Conservation (phyloP, 2,329 filamentous ascomycete genomes). For the Blumeriella jaapii region DNA sequence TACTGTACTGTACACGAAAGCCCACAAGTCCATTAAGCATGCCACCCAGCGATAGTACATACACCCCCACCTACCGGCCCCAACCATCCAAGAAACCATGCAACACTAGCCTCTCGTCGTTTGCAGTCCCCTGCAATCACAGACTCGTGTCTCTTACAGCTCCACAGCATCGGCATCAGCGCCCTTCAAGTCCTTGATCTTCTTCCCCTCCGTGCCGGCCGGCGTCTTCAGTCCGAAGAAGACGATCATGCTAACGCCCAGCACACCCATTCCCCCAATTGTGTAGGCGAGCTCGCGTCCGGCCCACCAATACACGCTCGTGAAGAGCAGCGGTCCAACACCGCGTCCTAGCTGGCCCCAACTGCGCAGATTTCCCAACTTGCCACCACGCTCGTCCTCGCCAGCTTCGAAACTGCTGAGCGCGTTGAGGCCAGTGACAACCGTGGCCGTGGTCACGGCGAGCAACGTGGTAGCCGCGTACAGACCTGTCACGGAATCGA, state of each 20-base stretch:
- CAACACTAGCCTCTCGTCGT: slow-evolving; percentile 30
- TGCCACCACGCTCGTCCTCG: slow-evolving; percentile 70
- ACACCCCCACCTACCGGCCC: no score
- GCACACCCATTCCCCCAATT: slow-evolving; percentile 70
- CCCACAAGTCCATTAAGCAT: no score
- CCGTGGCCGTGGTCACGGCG: slow-evolving; percentile 84
- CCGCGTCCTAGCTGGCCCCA: slow-evolving; percentile 83
- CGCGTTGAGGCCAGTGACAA: slow-evolving; percentile 88
- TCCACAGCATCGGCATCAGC: slow-evolving; percentile 11
- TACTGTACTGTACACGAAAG: no score
- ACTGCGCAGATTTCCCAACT: slow-evolving; percentile 70
- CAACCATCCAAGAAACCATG: slow-evolving; percentile 22
- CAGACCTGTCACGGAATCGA: slow-evolving; percentile 55
- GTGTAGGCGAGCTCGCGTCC: slow-evolving; percentile 77
- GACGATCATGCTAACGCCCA: slow-evolving; percentile 58
- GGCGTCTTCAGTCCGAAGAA: slow-evolving; percentile 53
- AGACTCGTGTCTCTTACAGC: slow-evolving; percentile 6
- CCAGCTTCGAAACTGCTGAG: slow-evolving; percentile 81
- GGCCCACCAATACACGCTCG: slow-evolving; percentile 96
- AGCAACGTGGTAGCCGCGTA: slow-evolving; percentile 76
- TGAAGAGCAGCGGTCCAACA: slow-evolving; percentile 80
- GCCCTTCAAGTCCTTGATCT: slow-evolving; percentile 18
- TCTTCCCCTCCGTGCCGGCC: slow-evolving; percentile 19
- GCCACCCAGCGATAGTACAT: no score
- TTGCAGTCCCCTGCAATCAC: not conserved